These are phyloP conservation scores for Oryza meridionalis DNA, from an alignment of 176 grass and related monocot species.

Conservation along the genomic window DNA sequence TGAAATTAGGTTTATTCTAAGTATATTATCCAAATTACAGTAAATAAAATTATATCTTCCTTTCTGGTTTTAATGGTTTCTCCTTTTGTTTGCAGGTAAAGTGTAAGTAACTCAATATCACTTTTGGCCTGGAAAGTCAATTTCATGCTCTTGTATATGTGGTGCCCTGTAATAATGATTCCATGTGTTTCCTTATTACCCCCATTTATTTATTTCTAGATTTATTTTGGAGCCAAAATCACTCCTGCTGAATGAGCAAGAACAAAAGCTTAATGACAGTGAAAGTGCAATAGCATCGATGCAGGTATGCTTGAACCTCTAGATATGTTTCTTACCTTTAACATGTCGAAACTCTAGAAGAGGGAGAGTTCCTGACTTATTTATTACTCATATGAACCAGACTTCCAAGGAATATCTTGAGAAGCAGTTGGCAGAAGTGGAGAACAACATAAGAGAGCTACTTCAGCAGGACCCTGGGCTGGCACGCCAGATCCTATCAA, in stretches of 20 bases:
- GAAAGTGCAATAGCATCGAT: conserved; percentile 73
- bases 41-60: background rate
- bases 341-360: background rate
- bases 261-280: conserved; percentile 81
- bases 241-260: conserved; percentile 71
- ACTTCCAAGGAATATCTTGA: conserved; percentile 91
- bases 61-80: conserved; percentile 37
- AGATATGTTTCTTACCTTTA: conserved; percentile 1
- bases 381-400: conserved; percentile 37
- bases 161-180: conserved; percentile 6
- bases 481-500: conserved; percentile 83
- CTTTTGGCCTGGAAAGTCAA: conserved; percentile 7
- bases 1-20: background rate
- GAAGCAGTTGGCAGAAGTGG: conserved; percentile 81
- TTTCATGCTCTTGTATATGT: conserved; percentile 23
- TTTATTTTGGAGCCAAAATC: conserved; percentile 98
- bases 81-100: conserved; percentile 85
- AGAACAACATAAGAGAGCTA: conserved; percentile 86
- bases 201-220: conserved; percentile 37
- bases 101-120: conserved; percentile 67
- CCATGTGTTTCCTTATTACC: background rate
- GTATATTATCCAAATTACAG: background rate
- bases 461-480: conserved; percentile 87
- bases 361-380: background rate
- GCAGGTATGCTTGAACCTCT: conserved; percentile 55